Percentiles rank a stretch among this genome's conserved stretches.
These are phyloP conservation scores for Monilinia laxa DNA, from an alignment of 2,329 filamentous ascomycete genomes.

Conservation along the genomic window DNA sequence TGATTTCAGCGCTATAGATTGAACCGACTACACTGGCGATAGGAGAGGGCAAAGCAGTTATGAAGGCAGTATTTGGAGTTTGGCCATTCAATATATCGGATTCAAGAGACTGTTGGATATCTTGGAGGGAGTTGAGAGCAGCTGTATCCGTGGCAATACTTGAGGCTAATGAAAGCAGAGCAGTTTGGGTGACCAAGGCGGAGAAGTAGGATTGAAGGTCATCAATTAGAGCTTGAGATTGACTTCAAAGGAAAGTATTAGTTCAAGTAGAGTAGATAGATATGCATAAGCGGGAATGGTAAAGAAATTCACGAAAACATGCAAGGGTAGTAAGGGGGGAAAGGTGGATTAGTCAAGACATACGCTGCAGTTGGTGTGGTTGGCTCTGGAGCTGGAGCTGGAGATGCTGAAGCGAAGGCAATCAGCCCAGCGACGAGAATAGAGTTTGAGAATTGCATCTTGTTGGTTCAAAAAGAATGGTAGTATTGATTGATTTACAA, in stretches of 20 bases:
- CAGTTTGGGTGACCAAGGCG: constrained; percentile 22
- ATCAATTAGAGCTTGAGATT: constrained; percentile 19
- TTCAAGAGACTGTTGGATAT: constrained; percentile 12
- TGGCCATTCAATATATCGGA: constrained; percentile 5
- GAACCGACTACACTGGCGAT: constrained; percentile 20
- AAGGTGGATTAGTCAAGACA: constrained; percentile 3
- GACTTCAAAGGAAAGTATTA: constrained; percentile 10
- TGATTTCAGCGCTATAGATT: constrained; percentile 21
- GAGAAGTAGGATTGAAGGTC: constrained; percentile 18
- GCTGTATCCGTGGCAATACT: constrained; percentile 22
- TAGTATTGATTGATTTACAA: not conserved
- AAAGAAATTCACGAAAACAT: not conserved
- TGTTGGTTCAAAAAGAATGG: not conserved
- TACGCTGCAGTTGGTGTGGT: constrained; percentile 17
- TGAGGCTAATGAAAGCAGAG: constrained; percentile 20
- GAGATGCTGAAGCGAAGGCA: constrained; percentile 20
- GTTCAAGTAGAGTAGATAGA: not conserved
- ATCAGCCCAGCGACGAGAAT: constrained; percentile 17
- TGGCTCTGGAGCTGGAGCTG: constrained; percentile 20
- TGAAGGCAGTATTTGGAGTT: constrained; percentile 8
- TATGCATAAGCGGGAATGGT: not conserved
- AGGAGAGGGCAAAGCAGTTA: constrained; percentile 22
- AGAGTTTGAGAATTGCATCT: constrained; percentile 15
- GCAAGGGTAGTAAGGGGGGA: not conserved
- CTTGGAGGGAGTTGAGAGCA: constrained; percentile 16